These are phyloP conservation scores for Cystobasidium onofrii DNA, from an alignment of 768 basidiomycete genomes.

Conservation along the genomic window DNA sequence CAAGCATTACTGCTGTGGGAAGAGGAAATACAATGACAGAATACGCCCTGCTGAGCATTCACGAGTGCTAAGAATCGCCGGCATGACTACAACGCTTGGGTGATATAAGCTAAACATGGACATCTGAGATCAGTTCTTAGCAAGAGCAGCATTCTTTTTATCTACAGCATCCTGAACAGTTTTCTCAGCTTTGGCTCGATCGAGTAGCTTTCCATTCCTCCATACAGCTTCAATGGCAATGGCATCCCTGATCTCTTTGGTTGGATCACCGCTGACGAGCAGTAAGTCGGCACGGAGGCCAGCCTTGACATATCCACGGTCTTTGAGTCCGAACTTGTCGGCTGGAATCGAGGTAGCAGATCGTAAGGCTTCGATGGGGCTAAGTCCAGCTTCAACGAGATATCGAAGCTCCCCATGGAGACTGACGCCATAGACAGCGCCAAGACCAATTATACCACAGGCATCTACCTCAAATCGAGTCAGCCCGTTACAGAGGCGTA, in stretches of 20 bases:
- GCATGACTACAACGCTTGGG: too few relatives aligned
- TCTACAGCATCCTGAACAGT: background rate
- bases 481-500: too few relatives aligned
- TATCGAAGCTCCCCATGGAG: constrained; percentile 2
- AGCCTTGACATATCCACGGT: background rate
- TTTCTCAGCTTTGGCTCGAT: background rate
- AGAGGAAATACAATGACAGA: too few relatives aligned
- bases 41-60: too few relatives aligned
- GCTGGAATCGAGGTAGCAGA: constrained; percentile 6
- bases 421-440: constrained; percentile 9
- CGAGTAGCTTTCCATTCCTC: background rate
- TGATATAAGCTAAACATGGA: too few relatives aligned
- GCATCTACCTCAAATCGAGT: too few relatives aligned
- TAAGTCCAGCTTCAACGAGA: constrained; percentile 3
- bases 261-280: constrained; percentile 2
- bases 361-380: constrained; percentile 2
- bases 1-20: too few relatives aligned
- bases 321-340: constrained; percentile 15
- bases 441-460: constrained; percentile 9
- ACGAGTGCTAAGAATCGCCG: too few relatives aligned
- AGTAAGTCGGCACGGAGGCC: background rate
- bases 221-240: background rate
- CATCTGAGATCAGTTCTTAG: too few relatives aligned
- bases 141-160: background rate
- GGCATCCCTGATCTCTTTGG: background rate